Evolutionary conservation across 495 filamentous ascomycete genomes (phyloP).

Genomic region (Penicillium coffeae): DNA sequence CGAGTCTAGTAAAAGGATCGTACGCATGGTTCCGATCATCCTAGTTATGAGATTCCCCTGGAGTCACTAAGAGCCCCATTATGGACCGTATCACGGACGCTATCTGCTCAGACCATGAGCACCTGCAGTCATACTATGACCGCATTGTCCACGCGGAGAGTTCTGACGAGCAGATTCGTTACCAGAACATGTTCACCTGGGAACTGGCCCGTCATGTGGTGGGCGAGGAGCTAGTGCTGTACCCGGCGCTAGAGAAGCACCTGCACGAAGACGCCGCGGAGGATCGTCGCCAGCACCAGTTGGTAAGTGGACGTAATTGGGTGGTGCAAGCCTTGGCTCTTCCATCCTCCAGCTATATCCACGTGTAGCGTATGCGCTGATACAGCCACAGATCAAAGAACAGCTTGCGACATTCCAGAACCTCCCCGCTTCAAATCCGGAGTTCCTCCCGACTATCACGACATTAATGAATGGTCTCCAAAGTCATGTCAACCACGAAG

Average conservation of each 20-base stretch:
- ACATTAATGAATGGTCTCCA: slow-evolving; percentile 48
- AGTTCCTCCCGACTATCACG: slow-evolving; percentile 51
- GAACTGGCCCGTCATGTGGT: slow-evolving; percentile 62
- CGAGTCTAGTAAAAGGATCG: too few species aligned
- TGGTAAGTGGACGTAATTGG: slow-evolving; percentile 26
- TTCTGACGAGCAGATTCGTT: slow-evolving; percentile 47
- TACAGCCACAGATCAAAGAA: slow-evolving; percentile 54
- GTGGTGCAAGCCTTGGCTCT: background rate
- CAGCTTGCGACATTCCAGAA: slow-evolving; percentile 57
- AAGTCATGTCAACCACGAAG: slow-evolving; percentile 58
- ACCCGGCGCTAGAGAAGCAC: slow-evolving; percentile 61
- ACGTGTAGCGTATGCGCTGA: too few species aligned
- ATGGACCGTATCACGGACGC: slow-evolving; percentile 21
- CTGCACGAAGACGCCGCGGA: slow-evolving; percentile 47
- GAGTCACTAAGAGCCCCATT: too few species aligned
- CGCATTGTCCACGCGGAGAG: slow-evolving; percentile 49
- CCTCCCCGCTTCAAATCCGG: slow-evolving; percentile 37
- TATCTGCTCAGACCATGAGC: slow-evolving; percentile 51
- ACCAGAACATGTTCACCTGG: slow-evolving; percentile 66
- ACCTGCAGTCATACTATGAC: slow-evolving; percentile 55
- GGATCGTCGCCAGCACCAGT: slow-evolving; percentile 54
- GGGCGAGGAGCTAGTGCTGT: slow-evolving; percentile 63
- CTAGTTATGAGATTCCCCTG: too few species aligned
- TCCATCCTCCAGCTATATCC: too few species aligned
- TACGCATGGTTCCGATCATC: too few species aligned